Base-by-base conservation (phyloP, 2,329 filamentous ascomycete species). In the Arthroderma sp. region DNA sequence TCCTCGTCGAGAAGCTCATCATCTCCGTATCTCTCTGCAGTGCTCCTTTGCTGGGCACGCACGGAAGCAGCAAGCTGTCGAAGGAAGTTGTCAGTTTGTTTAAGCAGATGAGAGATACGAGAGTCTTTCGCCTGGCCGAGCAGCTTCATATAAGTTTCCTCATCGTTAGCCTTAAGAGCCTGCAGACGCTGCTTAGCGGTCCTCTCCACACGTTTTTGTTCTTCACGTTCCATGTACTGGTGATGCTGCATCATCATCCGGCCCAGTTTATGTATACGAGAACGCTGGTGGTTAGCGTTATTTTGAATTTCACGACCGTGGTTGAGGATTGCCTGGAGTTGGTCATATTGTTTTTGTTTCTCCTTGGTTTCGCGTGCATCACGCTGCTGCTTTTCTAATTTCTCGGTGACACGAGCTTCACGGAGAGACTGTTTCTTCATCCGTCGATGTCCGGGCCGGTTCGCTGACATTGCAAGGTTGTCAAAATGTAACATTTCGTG, bases 161-260 rank as follows among this genome's bases (percentile, higher is more conserved):
- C 91, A 64, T 98, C 91, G 79, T 98, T 94, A 57, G 91, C 89
- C 70, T 95, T 96, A 62, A 98, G 75, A 49, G 91, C 91, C 66
- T 96, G 89, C 53, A 98, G 80, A 95, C 91, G 91, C 66, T 98
- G 91, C 73, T 98, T 98, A 52, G 91, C 91, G 6, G 89, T 98
- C 52, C 91, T 78, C 70, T 98, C 91, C 53, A 98, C 84, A 50
- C 91, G 85, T 71, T 94, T 96, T 74, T 96, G 89, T 68, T 98
- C 91, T 72, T 98, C 91, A 69, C 94, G 94, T 64, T 98, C 91
- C 61, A 98, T 96, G 62, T 89, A 85, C 66, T 88, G 84, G 64
- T 98, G 91, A 49, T 94, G 88, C 46, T 75, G 68, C 51, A 84
- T 75, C 86, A 96, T 95, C 64, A 88, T 76, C 46, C 85, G 83